Evolutionary conservation across 768 basidiomycete species (phyloP), one percentile per base, ranked within the genome.

Genomic region (Auricularia cornea): DNA sequence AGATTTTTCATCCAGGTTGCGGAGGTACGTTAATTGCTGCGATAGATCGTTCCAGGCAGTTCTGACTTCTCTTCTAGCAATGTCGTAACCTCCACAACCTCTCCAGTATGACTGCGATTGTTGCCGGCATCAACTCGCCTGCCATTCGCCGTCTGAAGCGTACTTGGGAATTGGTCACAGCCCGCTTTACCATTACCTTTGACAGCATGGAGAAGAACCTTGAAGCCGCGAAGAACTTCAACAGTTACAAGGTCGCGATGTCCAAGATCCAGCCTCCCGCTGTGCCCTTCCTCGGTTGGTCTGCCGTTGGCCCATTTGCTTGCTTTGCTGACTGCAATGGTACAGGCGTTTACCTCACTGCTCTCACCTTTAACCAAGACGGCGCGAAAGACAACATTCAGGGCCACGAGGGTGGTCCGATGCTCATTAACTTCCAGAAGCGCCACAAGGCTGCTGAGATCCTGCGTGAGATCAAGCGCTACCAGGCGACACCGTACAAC

Each of bases 401-500:
- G 18, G 26, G 26, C 40, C 8, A 23, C 23, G 35, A 38, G 32
- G 41, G 71, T 71, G 29, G 70, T 69, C 52, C 10, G 82, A 84
- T 63, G 54, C 78, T 96, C 66, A 87, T 98, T 76, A 98, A 98
- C 77, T 98, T 98, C 78, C 85, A 88, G 71, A 99, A 99, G 75
- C 89, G 96, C 20, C 89, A 92, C 69, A 92, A 91, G 75, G 88
- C 94, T 0, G 93, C 94, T n/a, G 95, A 97, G 72, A 91, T 98
- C 68, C 92, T 99, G 68, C 87, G 88, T 66, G 94, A 98, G 72
- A 98, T 99, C 73, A 92, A 97, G 72, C 88, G 92, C 31, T 98
- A 95, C 86, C 97, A 99, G 73, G 83, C 89, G 4, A 86, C 86
- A 66, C 87, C 91, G 1, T 98, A 94, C 79, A 94, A 96, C 74